Percentiles rank a stretch among this genome's conserved stretches.
Conservation (phyloP, 768 basidiomycete genomes). For the Amylocystis lapponica region DNA sequence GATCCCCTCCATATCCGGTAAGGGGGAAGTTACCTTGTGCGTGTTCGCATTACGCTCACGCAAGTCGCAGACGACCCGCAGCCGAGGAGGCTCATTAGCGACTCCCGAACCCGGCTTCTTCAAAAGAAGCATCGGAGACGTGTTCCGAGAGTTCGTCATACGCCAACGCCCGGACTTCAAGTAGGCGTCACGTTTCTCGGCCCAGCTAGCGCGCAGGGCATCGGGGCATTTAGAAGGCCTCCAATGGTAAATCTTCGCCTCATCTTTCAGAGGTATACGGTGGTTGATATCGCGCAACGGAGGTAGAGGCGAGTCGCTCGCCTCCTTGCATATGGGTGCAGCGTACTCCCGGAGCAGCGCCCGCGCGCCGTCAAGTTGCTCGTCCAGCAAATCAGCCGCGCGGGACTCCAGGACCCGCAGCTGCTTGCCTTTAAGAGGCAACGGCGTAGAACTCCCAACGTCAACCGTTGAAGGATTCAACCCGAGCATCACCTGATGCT, state of each 20-base stretch:
- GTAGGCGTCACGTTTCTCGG: constrained; percentile 17
- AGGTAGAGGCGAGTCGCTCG: constrained; percentile 16
- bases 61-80: constrained; percentile 10
- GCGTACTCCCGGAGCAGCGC: constrained; percentile 13
- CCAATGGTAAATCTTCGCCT: constrained; percentile 28
- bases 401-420: constrained; percentile 11
- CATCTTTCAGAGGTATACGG: constrained; percentile 29
- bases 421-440: constrained; percentile 11
- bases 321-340: constrained; percentile 8
- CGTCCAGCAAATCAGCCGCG: constrained; percentile 3
- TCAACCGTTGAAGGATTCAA: constrained; percentile 16
- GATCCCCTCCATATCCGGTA: constrained; percentile 23
- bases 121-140: constrained; percentile 29
- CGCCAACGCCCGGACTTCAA: constrained; percentile 26
- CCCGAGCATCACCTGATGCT: constrained; percentile 17
- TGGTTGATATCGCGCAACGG: constrained; percentile 31
- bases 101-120: constrained; percentile 17
- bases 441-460: constrained; percentile 10
- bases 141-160: constrained; percentile 20
- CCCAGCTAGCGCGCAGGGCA: constrained; percentile 11
- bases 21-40: constrained; percentile 16
- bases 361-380: constrained; percentile 12
- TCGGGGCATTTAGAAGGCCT: constrained; percentile 23
- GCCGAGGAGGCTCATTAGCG: constrained; percentile 2
- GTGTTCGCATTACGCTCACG: constrained; percentile 20